Base-by-base conservation (phyloP, 805 yeast species). In the Clavispora carvajalis region DNA sequence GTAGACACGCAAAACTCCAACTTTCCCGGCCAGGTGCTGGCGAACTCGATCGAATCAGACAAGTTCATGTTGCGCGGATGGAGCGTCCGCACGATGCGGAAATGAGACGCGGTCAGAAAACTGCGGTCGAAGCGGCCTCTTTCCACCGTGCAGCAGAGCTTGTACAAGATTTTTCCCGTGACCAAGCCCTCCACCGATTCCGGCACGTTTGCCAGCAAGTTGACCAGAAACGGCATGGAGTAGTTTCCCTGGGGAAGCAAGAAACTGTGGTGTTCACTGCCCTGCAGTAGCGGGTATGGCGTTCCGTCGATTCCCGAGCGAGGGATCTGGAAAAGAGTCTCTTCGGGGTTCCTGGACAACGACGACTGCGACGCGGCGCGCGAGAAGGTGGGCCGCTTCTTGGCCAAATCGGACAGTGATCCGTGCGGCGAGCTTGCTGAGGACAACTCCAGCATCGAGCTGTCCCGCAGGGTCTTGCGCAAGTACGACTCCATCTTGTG, bases 11-110 rank as follows among this genome's bases (percentile, higher is more conserved):
- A 65, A 48, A 76, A 76, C 45, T 76, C 77, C 19, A 74, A 60
- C 47, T 76, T 76, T 0, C 68, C 69, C 0, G 78, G 72, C 82
- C 82, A 76, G 2, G 71, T 62, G 49, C 73, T 74, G 43, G 66
- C 67, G 36, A 75, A 66, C 19, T 74, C 71, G 31, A 73, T 65
- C 34, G 65, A 67, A 46, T 74, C 76, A 23, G 58, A 53, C 15
- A 72, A 51, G 28, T 62, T 56, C 29, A 68, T 40, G 51, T 63
- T 71, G 10, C 63, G 54, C 0, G 69, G 67, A 17, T 71, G 64
- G 13, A 72, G 62, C 0, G 74, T 67, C 42, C 80, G 58, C 7
- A 69, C 54, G 7, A 76, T 57, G 22, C 80, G 56, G 3, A 76
- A 38, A 46, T 71, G 70, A 40, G 69, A 71, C 11, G 59, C 46